Percentiles rank a stretch among this genome's conserved stretches.
These are phyloP conservation scores for Fusarium incarnatum DNA, from an alignment of 2,329 filamentous ascomycete species.

Conservation along the genomic window DNA sequence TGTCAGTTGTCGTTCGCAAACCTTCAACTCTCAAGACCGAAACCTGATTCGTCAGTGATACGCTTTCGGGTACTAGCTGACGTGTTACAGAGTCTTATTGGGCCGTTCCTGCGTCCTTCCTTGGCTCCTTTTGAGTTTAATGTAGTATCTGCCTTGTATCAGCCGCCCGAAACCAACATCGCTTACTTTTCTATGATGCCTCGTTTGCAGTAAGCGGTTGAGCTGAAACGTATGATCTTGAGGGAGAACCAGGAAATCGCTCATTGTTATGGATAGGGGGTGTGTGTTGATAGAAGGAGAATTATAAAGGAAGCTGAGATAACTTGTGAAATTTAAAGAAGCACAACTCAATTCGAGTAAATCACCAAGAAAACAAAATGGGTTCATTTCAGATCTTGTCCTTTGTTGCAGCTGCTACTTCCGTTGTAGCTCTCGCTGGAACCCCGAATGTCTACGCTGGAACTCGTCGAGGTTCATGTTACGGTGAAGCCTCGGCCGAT, in stretches of 20 bases:
- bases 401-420: conserved; percentile 13
- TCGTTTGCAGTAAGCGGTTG: not conserved
- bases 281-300: not conserved
- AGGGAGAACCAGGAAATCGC: not conserved
- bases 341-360: not conserved
- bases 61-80: conserved; percentile 17
- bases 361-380: conserved; percentile 1
- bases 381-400: conserved; percentile 9
- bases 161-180: not conserved
- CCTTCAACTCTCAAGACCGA: not conserved
- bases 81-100: conserved; percentile 8
- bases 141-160: not conserved
- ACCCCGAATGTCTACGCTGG: conserved; percentile 14
- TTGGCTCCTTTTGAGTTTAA: not conserved
- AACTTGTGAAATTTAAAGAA: not conserved
- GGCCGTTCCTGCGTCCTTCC: not conserved
- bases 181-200: conserved; percentile 21
- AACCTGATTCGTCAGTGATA: conserved; percentile 7
- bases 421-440: conserved; percentile 18
- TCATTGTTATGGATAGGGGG: not conserved
- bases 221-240: not conserved
- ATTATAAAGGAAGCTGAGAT: conserved; percentile 14
- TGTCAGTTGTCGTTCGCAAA: conserved; percentile 3
- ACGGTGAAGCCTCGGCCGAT: not conserved
- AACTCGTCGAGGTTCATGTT: conserved; percentile 7